Evolutionary conservation across 1,284 basidiomycete genomes (phyloP).

Genomic region (Melampsora larici-populina): DNA sequence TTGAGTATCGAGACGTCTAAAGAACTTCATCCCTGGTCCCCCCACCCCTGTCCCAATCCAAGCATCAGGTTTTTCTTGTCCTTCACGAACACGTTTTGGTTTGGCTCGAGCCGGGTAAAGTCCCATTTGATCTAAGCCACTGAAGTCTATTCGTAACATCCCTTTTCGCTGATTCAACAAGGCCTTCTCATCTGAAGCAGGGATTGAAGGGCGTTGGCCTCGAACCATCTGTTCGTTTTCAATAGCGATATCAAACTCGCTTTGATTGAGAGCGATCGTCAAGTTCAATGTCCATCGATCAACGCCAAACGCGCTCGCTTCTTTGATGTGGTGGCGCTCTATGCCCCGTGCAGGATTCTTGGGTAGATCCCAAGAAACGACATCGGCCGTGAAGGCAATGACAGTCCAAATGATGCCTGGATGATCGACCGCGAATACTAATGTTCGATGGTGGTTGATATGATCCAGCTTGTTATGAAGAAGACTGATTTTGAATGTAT

Average conservation of each 20-base stretch:
- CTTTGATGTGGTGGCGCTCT: constrained; percentile 83
- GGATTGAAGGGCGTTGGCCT: constrained; percentile 44
- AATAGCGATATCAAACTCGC: constrained; percentile 48
- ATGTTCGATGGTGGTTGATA: constrained; percentile 64
- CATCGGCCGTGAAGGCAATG: constrained; percentile 86
- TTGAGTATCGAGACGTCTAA: not conserved
- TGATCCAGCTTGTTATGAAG: constrained; percentile 64
- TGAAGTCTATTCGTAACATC: constrained; percentile 30
- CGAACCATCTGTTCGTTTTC: constrained; percentile 46
- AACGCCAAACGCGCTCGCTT: constrained; percentile 74
- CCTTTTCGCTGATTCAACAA: not conserved
- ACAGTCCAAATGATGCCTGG: constrained; percentile 86
- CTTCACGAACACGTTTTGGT: constrained; percentile 4
- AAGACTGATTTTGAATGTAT: constrained; percentile 63
- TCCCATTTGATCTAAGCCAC: constrained; percentile 38
- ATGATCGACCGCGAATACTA: constrained; percentile 73
- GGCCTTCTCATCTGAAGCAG: constrained; percentile 45
- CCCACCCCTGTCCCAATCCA: not conserved
- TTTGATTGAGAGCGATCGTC: constrained; percentile 61
- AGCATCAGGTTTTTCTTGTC: no score
- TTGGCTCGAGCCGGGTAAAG: constrained; percentile 32
- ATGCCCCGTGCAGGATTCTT: constrained; percentile 63
- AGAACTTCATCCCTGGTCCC: constrained; percentile 20
- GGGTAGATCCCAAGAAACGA: constrained; percentile 70
- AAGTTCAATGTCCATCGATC: constrained; percentile 70